Percentiles rank a stretch among this genome's conserved stretches.
phyloP scores from a whole-genome alignment of 2,329 filamentous ascomycete species.

The Trichoderma simmonsii region DNA sequence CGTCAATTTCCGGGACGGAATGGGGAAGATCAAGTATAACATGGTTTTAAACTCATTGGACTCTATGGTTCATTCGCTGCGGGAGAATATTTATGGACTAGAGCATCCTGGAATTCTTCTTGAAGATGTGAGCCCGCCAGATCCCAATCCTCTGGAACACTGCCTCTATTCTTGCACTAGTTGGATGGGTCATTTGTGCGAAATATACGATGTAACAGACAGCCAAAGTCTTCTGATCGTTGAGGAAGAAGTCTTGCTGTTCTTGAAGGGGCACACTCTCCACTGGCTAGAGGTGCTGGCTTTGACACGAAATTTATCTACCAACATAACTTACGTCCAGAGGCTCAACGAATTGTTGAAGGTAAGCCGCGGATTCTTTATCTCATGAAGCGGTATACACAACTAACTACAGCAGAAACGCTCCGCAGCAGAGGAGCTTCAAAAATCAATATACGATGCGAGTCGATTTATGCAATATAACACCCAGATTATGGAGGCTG shows the following conservation, averaged over 20 bases:
- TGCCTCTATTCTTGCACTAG: constrained; percentile 22
- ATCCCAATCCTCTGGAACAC: constrained; percentile 20
- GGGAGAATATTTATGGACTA: constrained; percentile 37
- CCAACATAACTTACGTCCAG: background rate
- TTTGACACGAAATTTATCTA: background rate
- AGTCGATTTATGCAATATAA: background rate
- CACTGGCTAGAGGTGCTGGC: constrained; percentile 7
- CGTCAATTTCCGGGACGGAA: constrained; percentile 31
- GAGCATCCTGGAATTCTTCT: background rate
- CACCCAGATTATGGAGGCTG: background rate
- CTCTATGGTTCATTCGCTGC: constrained; percentile 24
- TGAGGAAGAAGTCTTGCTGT: background rate
- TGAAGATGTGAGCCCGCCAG: constrained; percentile 14
- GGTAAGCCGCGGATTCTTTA: background rate
- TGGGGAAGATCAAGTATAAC: constrained; percentile 29
- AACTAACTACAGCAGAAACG: background rate
- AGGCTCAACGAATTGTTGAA: background rate
- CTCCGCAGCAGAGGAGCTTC: background rate
- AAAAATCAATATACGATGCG: background rate
- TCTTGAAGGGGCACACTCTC: background rate
- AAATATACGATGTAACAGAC: background rate
- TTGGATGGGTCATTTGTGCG: constrained; percentile 25
- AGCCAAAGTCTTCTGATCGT: fast-evolving
- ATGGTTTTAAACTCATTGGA: constrained; percentile 34
- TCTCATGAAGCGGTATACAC: background rate